Percentiles rank a stretch among this genome's conserved stretches.
Conservation (phyloP, 2,329 filamentous ascomycete species). For the Claviceps maximensis region DNA sequence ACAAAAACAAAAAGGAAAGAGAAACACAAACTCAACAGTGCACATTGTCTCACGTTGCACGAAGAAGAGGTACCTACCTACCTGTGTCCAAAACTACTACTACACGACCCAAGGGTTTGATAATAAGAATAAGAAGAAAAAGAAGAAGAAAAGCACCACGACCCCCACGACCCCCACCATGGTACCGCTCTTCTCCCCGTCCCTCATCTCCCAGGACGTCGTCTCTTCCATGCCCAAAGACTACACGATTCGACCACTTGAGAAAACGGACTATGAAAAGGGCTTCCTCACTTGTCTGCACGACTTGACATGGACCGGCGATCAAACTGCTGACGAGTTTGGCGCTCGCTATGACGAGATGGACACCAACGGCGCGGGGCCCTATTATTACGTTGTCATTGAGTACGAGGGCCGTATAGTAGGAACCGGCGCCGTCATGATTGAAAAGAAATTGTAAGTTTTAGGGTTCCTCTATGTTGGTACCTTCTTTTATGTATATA, state of each 20-base stretch:
- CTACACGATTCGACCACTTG: constrained; percentile 59
- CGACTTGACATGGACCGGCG: constrained; percentile 65
- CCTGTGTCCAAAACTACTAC: no score
- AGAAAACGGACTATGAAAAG: constrained; percentile 51
- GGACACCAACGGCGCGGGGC: constrained; percentile 20
- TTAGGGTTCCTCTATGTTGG: no score
- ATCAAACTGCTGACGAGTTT: constrained; percentile 53
- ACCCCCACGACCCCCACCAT: constrained; percentile 3
- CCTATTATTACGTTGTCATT: constrained; percentile 61
- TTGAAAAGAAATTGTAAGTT: constrained; percentile 61
- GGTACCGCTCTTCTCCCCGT: constrained; percentile 45
- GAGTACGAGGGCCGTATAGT: constrained; percentile 51
- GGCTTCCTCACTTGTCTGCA: constrained; percentile 66
- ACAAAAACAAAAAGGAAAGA: background rate
- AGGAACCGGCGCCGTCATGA: constrained; percentile 61
- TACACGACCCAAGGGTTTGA: no score
- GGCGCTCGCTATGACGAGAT: constrained; percentile 53
- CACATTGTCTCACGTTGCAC: no score
- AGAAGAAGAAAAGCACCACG: background rate
- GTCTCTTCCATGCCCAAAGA: constrained; percentile 47
- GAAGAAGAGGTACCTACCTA: background rate
- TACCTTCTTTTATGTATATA: background rate
- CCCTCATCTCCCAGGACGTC: constrained; percentile 53
- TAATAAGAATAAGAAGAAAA: no score
- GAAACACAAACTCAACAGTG: background rate